Evolutionary conservation across 306 rosid species (phyloP).

Genomic region (Rubus idaeus): DNA sequence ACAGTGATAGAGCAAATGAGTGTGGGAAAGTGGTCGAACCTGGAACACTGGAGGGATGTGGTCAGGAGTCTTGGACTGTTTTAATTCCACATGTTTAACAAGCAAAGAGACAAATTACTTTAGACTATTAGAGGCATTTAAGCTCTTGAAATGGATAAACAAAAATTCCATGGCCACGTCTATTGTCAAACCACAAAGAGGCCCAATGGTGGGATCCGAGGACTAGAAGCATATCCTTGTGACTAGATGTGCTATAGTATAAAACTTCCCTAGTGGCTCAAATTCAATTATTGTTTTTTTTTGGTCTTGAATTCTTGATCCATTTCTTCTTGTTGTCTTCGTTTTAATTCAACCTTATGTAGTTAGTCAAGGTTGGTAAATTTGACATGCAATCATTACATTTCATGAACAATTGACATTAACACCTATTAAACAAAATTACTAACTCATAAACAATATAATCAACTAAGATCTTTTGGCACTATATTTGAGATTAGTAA

Average conservation of each 20-base stretch:
- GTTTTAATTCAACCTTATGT: background rate
- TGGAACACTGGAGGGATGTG: conserved; percentile 42
- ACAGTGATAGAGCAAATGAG: conserved; percentile 34
- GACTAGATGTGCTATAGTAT: background rate
- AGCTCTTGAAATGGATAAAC: background rate
- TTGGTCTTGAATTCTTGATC: background rate
- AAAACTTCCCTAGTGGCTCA: background rate
- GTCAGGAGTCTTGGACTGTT: conserved; percentile 37
- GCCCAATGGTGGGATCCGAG: conserved; percentile 24
- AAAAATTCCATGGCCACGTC: conserved; percentile 9
- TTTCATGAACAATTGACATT: no score
- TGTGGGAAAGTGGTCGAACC: conserved; percentile 36
- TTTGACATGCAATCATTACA: background rate
- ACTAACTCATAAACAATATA: no score
- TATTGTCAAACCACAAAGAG: background rate
- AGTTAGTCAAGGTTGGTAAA: background rate
- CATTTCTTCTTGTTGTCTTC: background rate
- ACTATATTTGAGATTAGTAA: no score
- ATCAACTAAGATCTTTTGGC: no score
- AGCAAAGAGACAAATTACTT: conserved; percentile 28
- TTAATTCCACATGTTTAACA: conserved; percentile 29
- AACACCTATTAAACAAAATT: no score
- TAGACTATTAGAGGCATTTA: background rate
- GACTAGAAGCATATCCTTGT: background rate
- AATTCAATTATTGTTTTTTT: background rate